A percentile compares a stretch with the other conserved stretches of the same genome.
Conservation (phyloP, 2,329 filamentous ascomycete genomes). For the Colletotrichum spinosum region DNA sequence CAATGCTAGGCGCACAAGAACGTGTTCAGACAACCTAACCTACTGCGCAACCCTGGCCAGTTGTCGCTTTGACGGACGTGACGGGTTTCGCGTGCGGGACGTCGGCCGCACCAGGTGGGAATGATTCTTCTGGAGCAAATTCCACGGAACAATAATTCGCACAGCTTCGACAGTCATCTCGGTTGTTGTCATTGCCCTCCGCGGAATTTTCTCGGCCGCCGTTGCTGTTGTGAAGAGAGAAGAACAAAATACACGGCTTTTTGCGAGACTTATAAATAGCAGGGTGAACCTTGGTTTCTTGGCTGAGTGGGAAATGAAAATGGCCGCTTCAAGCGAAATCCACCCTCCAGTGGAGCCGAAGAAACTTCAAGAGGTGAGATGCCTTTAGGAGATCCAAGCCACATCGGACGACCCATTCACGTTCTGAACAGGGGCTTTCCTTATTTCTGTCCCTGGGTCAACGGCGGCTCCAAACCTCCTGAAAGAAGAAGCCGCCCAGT, state of each 20-base stretch:
- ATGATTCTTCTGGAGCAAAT: neutral
- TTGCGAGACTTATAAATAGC: constrained; percentile 17
- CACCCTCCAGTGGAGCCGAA: constrained; percentile 14
- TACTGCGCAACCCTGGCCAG: no score
- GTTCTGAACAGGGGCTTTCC: constrained; percentile 1
- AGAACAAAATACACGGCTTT: neutral
- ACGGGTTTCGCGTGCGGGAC: no score
- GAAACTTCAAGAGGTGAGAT: constrained; percentile 18
- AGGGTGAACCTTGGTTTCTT: constrained; percentile 25
- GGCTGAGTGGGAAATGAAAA: constrained; percentile 31
- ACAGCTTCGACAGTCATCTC: constrained; percentile 12
- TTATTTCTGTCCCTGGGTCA: constrained; percentile 19
- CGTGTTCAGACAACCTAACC: no score
- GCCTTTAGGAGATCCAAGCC: constrained; percentile 26
- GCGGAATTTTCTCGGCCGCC: constrained; percentile 13
- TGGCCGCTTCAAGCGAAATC: constrained; percentile 24
- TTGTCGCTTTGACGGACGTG: no score
- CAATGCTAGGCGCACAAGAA: no score
- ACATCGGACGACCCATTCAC: constrained; percentile 30
- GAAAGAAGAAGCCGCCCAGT: neutral
- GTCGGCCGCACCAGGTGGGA: no score
- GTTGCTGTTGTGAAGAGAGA: constrained; percentile 17
- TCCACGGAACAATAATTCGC: neutral
- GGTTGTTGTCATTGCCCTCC: constrained; percentile 10
- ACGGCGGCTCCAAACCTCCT: neutral